phyloP scores from a whole-genome alignment of 2,329 filamentous ascomycete genomes.

The Ascosphaera aggregata region DNA sequence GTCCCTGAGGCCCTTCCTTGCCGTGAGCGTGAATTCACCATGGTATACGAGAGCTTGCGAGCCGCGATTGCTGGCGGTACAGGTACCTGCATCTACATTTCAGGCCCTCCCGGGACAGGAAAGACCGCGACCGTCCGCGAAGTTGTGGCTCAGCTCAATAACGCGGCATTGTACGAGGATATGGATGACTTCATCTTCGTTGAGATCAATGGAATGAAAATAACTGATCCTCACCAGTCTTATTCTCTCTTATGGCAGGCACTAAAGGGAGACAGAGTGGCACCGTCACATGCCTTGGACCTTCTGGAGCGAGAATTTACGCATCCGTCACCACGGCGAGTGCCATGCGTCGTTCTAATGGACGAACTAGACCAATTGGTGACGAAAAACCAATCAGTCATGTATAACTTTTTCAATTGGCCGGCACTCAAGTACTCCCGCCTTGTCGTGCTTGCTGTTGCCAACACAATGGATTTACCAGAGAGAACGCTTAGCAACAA shows the following conservation, averaged over 20 bases:
- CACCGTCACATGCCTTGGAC: constrained; percentile 73
- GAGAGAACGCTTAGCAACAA: constrained; percentile 95
- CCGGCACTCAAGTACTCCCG: constrained; percentile 75
- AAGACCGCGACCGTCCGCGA: constrained; percentile 96
- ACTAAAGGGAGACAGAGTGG: constrained; percentile 76
- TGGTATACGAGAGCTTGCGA: constrained; percentile 83
- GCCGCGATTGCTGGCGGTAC: constrained; percentile 83
- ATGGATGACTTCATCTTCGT: constrained; percentile 98
- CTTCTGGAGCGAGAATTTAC: constrained; percentile 83
- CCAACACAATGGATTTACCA: constrained; percentile 96
- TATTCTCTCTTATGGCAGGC: constrained; percentile 94
- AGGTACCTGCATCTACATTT: constrained; percentile 96
- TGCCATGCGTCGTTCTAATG: constrained; percentile 94
- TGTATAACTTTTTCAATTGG: constrained; percentile 99
- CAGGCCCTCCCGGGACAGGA: constrained; percentile 90
- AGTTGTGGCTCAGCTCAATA: constrained; percentile 71
- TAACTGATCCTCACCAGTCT: constrained; percentile 90
- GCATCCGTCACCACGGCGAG: constrained; percentile 67
- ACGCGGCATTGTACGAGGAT: constrained; percentile 71
- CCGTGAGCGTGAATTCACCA: constrained; percentile 72
- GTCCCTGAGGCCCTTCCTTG: constrained; percentile 79
- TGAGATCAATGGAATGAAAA: constrained; percentile 99
- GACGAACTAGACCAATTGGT: constrained; percentile 95
- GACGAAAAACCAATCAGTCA: constrained; percentile 96
- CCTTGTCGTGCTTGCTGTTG: constrained; percentile 87